Evolutionary conservation across 768 basidiomycete species (phyloP), one percentile per base, ranked within the genome.

Genomic region (Cytidiella melzeri): DNA sequence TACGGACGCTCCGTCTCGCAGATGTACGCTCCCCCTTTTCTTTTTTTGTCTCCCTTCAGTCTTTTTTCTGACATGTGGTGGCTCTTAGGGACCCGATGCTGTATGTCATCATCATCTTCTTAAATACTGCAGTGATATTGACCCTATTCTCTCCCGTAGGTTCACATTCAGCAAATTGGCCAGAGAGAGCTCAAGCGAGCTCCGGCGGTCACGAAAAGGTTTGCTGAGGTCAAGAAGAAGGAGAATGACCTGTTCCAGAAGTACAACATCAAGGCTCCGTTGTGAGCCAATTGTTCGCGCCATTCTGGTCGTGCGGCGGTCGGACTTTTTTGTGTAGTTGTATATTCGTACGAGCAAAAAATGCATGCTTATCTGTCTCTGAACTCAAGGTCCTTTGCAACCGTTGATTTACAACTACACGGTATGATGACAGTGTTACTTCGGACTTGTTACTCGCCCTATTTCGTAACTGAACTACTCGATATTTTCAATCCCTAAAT

Each of bases 111-210:
- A 15, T 15, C 15, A 7, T 34, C 9, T 34, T 34, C n/a, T n/a
- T n/a, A n/a, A n/a, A n/a, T n/a, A 7, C 25, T 2, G 36, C 10
- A 23, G 9, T 27, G n/a, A 20, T 13, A 18, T 10, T 19, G 18
- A 13, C 21, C 10, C n/a, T 40, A 27, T 28, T 21, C 48, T 58
- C 24, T 55, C 40, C 55, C 67, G 37, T 67, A 90, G 77, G 91
- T 96, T 2, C 94, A 98, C 68, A 85, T 96, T 45, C 92, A 94
- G 64, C 94, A 98, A 69, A 87, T 98, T 39, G 95, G 94, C 7
- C 85, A 86, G 61, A 73, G 83, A 40, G 95, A 97, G 68, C 72
- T 97, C 55, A 87, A 79, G 69, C 82, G 91, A 21, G 90, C 83
- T 1, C 77, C 79, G 1, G 73, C 53, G 11, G 68, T 96, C 3